phyloP scores from a whole-genome alignment of 1,284 basidiomycete genomes.

The Veloboletus limbatus region DNA sequence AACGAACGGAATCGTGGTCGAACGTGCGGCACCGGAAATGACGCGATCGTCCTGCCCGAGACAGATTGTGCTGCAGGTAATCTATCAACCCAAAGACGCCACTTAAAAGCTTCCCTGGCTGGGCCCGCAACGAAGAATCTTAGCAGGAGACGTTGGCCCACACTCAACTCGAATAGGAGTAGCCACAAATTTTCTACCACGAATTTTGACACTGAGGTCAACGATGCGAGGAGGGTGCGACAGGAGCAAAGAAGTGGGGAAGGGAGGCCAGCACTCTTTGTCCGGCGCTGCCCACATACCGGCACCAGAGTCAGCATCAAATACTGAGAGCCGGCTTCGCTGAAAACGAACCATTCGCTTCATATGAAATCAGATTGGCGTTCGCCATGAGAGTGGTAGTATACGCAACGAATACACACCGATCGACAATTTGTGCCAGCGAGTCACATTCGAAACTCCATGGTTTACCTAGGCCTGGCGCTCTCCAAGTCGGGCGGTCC shows the following conservation, averaged over 20 bases:
- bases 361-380: constrained; percentile 9
- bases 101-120: constrained; percentile 75
- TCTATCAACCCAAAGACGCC: constrained; percentile 84
- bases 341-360: constrained; percentile 11
- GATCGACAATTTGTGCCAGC: too few relatives aligned
- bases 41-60: too few relatives aligned
- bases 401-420: too few relatives aligned
- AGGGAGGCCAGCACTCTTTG: constrained; percentile 37
- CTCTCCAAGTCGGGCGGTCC: too few relatives aligned
- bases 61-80: constrained; percentile 33
- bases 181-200: constrained; percentile 91
- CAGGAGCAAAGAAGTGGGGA: constrained; percentile 84
- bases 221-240: constrained; percentile 81
- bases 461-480: too few relatives aligned
- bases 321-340: constrained; percentile 9
- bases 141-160: constrained; percentile 83
- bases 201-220: constrained; percentile 90
- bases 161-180: constrained; percentile 88
- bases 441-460: too few relatives aligned
- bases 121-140: constrained; percentile 78
- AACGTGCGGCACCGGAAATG: too few relatives aligned
- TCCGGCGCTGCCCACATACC: constrained; percentile 16
- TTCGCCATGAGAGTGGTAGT: too few relatives aligned
- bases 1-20: too few relatives aligned
- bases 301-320: too few relatives aligned